These are phyloP conservation scores for Iris pallida DNA, from an alignment of 116 monocot species.

Conservation along the genomic window DNA sequence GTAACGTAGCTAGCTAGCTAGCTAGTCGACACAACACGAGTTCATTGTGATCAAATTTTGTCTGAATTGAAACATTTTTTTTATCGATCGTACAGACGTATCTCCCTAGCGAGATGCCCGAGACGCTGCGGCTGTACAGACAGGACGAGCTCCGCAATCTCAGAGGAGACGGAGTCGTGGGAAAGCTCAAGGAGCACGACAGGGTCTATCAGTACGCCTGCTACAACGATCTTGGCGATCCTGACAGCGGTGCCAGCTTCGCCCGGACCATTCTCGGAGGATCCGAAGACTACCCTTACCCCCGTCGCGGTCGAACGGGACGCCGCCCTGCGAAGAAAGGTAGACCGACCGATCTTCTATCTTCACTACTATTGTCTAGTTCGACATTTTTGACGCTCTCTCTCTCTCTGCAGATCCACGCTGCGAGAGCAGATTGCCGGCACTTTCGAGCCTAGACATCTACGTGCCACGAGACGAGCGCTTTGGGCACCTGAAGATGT, in stretches of 20 bases:
- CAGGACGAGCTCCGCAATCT: conserved; percentile 45
- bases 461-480: conserved; percentile 67
- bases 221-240: conserved; percentile 71
- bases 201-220: conserved; percentile 50
- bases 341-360: not conserved
- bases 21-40: too few species aligned
- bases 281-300: conserved; percentile 44
- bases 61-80: too few species aligned
- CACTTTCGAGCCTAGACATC: conserved; percentile 36
- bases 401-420: conserved; percentile 41
- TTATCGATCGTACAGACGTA: conserved; percentile 33
- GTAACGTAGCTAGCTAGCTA: too few species aligned
- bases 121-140: conserved; percentile 31
- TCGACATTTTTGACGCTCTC: not conserved
- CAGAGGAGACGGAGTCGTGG: conserved; percentile 33
- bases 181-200: conserved; percentile 51
- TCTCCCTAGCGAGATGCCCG: conserved; percentile 43
- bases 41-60: not conserved
- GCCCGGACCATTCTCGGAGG: conserved; percentile 54
- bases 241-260: conserved; percentile 24
- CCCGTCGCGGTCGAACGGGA: conserved; percentile 56
- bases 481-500: conserved; percentile 68
- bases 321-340: conserved; percentile 45
- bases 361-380: not conserved
- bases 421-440: conserved; percentile 33